phyloP scores from a whole-genome alignment of 2,329 filamentous ascomycete species.

The Epichloe sylvatica region DNA sequence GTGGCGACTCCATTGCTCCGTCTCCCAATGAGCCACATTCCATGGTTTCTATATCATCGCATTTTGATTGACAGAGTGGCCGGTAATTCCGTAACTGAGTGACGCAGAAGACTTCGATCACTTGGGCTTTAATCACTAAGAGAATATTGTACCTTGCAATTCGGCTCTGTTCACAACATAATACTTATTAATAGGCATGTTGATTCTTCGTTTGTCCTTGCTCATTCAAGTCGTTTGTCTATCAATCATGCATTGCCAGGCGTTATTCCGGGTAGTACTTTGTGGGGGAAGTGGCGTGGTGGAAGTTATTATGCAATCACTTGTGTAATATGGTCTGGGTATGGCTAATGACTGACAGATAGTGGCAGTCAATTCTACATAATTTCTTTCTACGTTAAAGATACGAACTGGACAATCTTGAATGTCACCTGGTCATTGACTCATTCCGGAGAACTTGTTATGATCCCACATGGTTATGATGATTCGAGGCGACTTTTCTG shows the following conservation, averaged over 20 bases:
- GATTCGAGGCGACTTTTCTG: no score
- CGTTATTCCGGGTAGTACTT: slow-evolving; percentile 1
- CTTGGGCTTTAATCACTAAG: slow-evolving; percentile 3
- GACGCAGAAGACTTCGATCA: background rate
- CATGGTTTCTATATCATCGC: background rate
- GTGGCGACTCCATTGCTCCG: background rate
- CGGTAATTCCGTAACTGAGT: background rate
- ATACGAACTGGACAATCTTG: background rate
- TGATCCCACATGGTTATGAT: no score
- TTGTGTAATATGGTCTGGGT: background rate
- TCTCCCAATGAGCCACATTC: background rate
- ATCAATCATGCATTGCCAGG: slow-evolving; percentile 4
- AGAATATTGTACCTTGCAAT: background rate
- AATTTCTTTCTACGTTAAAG: background rate
- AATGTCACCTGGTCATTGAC: background rate
- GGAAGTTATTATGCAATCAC: background rate
- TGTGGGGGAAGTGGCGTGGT: background rate
- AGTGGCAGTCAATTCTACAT: background rate
- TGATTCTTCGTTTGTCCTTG: background rate
- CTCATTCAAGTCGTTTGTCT: background rate
- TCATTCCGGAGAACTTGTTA: background rate
- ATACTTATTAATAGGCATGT: background rate
- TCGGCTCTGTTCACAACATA: background rate
- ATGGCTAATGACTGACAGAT: background rate
- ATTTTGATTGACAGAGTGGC: background rate